phyloP scores from a whole-genome alignment of 306 rosid species.

The Corylus avellana region DNA sequence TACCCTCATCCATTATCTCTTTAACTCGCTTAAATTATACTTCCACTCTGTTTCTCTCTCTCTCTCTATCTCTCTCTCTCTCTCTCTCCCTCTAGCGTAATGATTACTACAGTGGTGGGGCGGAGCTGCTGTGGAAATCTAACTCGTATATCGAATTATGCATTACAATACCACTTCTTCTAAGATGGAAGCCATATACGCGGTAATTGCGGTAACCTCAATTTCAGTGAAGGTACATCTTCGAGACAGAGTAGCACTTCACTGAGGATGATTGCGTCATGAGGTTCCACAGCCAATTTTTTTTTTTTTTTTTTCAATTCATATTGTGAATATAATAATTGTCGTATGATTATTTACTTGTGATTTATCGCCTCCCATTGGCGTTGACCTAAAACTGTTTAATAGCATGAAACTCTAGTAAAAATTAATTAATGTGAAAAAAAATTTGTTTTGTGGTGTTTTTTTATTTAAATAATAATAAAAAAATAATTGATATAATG shows the following conservation, averaged over 20 bases:
- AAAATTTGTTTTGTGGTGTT: no score
- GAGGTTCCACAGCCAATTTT: background rate
- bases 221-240: background rate
- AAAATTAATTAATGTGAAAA: no score
- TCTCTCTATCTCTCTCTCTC: no score
- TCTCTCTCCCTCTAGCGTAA: conserved; percentile 12
- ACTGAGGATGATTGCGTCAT: background rate
- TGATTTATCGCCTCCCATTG: no score
- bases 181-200: conserved; percentile 1
- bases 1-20: conserved; percentile 48
- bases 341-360: no score
- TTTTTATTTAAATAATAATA: no score
- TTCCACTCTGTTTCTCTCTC: background rate
- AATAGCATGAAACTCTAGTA: no score
- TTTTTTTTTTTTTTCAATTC: background rate
- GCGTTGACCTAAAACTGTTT: no score
- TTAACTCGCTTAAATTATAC: background rate
- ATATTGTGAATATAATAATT: background rate
- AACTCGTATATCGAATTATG: background rate
- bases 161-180: background rate
- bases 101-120: conserved; percentile 37
- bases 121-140: conserved; percentile 33
- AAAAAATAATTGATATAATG: no score
- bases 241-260: background rate
- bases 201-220: background rate